These are phyloP conservation scores for Hypoxylon cercidicola DNA, from an alignment of 495 filamentous ascomycete species.

Conservation along the genomic window DNA sequence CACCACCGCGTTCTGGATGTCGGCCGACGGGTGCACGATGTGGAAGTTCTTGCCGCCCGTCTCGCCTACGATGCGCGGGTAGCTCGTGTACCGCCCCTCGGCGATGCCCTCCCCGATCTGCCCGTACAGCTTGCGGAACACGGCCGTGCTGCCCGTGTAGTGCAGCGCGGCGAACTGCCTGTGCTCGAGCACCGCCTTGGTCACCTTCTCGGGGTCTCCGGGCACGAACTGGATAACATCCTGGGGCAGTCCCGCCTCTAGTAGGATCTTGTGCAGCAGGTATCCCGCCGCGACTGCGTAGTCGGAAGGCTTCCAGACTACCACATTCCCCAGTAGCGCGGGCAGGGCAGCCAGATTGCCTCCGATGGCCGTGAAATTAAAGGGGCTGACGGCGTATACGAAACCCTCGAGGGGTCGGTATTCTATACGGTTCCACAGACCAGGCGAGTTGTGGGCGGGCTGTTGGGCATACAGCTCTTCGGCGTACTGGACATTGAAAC, in stretches of 20 bases:
- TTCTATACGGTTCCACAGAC: constrained; percentile 85
- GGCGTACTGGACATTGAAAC: constrained; percentile 89
- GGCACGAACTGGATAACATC: constrained; percentile 87
- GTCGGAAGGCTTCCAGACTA: constrained; percentile 89
- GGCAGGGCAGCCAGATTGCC: constrained; percentile 79
- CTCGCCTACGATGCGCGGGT: constrained; percentile 85
- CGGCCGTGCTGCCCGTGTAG: constrained; percentile 82
- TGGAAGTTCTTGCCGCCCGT: constrained; percentile 96
- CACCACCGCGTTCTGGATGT: constrained; percentile 77
- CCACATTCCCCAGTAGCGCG: constrained; percentile 85
- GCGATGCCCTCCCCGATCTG: constrained; percentile 75
- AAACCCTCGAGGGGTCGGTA: constrained; percentile 88
- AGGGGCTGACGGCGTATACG: constrained; percentile 85
- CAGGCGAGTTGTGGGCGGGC: constrained; percentile 77
- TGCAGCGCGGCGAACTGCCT: constrained; percentile 79
- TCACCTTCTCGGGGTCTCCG: constrained; percentile 79
- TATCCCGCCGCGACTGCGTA: constrained; percentile 78
- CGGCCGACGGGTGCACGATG: constrained; percentile 77
- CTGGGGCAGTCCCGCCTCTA: constrained; percentile 84
- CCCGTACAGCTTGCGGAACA: constrained; percentile 80
- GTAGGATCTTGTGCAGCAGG: constrained; percentile 82
- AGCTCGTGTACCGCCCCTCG: constrained; percentile 74
- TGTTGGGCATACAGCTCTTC: constrained; percentile 89
- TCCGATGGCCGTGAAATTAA: constrained; percentile 90
- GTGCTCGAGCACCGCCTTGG: constrained; percentile 72